These are phyloP conservation scores for Plasmopara muralis DNA, from an alignment of 352 stramenopile species.

Conservation along the genomic window DNA sequence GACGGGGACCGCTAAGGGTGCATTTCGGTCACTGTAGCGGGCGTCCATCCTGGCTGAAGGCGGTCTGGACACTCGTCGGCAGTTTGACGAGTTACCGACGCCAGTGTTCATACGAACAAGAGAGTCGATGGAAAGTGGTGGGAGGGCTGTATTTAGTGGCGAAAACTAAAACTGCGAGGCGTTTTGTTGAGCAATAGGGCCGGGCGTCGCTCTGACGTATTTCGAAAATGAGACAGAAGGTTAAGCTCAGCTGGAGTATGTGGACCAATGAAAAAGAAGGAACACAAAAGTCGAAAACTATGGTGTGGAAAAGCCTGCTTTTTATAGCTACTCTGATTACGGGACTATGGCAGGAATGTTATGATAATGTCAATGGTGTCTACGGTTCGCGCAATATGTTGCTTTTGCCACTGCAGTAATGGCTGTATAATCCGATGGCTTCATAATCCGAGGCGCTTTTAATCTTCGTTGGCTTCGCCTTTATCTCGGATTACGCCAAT, in stretches of 20 bases:
- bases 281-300: not conserved
- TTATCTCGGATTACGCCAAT: constrained; percentile 52
- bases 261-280: constrained; percentile 9
- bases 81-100: constrained; percentile 3
- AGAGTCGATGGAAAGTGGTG: not conserved
- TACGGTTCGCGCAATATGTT: no score
- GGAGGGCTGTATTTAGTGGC: not conserved
- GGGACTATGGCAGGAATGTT: no score
- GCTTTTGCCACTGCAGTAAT: not conserved
- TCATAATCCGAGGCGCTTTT: not conserved
- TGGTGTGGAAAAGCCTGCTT: not conserved
- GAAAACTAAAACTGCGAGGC: not conserved
- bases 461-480: constrained; percentile 32
- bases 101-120: constrained; percentile 10
- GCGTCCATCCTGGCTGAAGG: constrained; percentile 12
- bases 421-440: no score
- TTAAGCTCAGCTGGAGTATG: not conserved
- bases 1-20: constrained; percentile 20
- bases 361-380: no score
- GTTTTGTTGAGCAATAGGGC: no score
- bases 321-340: no score
- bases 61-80: constrained; percentile 14
- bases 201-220: constrained; percentile 9
- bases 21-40: constrained; percentile 6
- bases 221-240: constrained; percentile 10